Conservation (phyloP, 371 early-diverging fungal genomes). For the Mucor indicus region DNA sequence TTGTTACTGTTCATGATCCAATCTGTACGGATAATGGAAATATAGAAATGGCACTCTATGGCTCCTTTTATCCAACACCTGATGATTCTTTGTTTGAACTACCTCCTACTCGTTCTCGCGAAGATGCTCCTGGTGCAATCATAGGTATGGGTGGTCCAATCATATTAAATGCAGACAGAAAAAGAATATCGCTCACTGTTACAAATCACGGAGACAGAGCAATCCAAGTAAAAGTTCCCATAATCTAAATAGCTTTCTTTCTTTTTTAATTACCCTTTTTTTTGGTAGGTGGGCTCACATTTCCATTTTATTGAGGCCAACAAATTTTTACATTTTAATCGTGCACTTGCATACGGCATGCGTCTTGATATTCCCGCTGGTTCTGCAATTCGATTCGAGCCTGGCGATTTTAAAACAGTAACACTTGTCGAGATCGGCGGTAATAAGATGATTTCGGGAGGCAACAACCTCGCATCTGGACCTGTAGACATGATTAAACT, state of each 20-base stretch:
- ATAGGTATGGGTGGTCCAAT: constrained; percentile 62
- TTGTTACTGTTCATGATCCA: constrained; percentile 89
- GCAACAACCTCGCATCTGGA: constrained; percentile 79
- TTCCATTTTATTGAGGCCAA: constrained; percentile 93
- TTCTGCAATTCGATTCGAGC: constrained; percentile 73
- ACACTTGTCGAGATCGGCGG: constrained; percentile 85
- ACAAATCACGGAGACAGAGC: constrained; percentile 91
- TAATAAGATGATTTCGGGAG: constrained; percentile 74
- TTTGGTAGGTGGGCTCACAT: constrained; percentile 78
- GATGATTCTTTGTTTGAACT: constrained; percentile 53
- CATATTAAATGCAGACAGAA: constrained; percentile 67
- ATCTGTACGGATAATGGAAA: constrained; percentile 80
- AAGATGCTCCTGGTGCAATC: constrained; percentile 65
- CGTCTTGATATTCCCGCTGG: constrained; percentile 89
- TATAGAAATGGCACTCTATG: constrained; percentile 79
- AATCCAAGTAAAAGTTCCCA: constrained; percentile 53
- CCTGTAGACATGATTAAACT: constrained; percentile 53
- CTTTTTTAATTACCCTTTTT: not conserved
- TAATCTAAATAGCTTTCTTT: not conserved
- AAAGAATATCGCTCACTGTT: constrained; percentile 65
- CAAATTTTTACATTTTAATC: constrained; percentile 75
- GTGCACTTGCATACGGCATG: constrained; percentile 76
- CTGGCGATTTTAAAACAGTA: constrained; percentile 83
- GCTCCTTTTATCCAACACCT: constrained; percentile 80
- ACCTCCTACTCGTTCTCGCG: constrained; percentile 26